phyloP scores from a whole-genome alignment of 495 filamentous ascomycete genomes.

The Thozetella sp. region DNA sequence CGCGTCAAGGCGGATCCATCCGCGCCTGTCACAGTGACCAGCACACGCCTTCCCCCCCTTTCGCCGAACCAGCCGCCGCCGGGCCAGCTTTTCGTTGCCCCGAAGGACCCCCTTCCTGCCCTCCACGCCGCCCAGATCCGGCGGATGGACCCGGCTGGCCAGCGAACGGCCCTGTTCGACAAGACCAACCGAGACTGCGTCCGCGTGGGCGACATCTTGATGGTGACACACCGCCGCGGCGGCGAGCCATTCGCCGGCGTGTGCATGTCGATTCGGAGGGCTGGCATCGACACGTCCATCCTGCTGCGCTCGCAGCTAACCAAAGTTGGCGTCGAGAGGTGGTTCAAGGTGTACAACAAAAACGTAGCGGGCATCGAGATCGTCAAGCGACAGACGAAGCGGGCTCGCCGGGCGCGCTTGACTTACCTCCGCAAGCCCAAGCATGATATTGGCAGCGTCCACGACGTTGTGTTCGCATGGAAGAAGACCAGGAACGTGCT shows the following conservation, averaged over 20 bases:
- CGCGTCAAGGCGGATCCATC: constrained; percentile 12
- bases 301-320: constrained; percentile 82
- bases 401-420: constrained; percentile 84
- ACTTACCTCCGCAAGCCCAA: constrained; percentile 85
- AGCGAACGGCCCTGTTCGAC: constrained; percentile 79
- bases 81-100: constrained; percentile 21
- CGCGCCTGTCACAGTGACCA: constrained; percentile 4
- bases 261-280: constrained; percentile 78
- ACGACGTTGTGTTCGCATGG: constrained; percentile 45
- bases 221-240: constrained; percentile 71
- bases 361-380: constrained; percentile 91
- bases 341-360: constrained; percentile 89
- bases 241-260: constrained; percentile 92
- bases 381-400: constrained; percentile 80
- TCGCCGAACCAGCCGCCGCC: constrained; percentile 11
- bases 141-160: constrained; percentile 79
- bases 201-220: constrained; percentile 85
- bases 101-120: constrained; percentile 62
- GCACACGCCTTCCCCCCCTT: constrained; percentile 5
- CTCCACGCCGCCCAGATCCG: constrained; percentile 68
- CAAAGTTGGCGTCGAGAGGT: constrained; percentile 93
- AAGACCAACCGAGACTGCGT: constrained; percentile 73
- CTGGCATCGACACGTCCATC: constrained; percentile 83
- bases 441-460: constrained; percentile 46
- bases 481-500: constrained; percentile 36